Evolutionary conservation across 139 green algal genomes (phyloP).

Genomic region (Volvox africanus): DNA sequence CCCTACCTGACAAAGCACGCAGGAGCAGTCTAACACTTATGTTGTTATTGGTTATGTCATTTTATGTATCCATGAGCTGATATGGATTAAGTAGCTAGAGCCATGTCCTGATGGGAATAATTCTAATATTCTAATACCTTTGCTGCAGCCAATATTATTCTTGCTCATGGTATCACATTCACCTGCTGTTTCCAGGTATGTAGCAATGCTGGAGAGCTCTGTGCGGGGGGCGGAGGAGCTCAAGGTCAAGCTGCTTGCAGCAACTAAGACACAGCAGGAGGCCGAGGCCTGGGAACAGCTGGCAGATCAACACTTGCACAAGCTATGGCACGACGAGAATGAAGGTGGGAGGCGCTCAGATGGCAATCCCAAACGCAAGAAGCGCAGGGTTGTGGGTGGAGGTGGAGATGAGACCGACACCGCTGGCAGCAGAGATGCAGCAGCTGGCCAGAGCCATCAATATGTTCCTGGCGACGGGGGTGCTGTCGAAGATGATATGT

Average conservation of each 20-base stretch:
- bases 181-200: background rate
- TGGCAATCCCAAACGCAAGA: background rate
- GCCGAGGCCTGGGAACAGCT: background rate
- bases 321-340: background rate
- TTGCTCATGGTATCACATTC: too few species aligned
- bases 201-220: background rate
- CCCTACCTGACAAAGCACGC: too few species aligned
- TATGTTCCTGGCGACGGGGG: background rate
- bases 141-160: too few species aligned
- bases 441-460: background rate
- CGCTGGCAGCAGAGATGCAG: too few species aligned
- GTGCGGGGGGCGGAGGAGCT: constrained; percentile 6
- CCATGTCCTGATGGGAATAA: too few species aligned
- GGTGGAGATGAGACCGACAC: background rate
- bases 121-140: too few species aligned
- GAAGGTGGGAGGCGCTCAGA: background rate
- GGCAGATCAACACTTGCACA: background rate
- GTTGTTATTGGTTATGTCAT: too few species aligned
- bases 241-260: background rate
- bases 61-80: too few species aligned
- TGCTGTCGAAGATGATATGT: constrained; percentile 2
- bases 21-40: too few species aligned
- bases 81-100: too few species aligned
- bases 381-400: background rate
- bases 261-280: background rate